Conservation (phyloP, 805 yeast species). For the Saccharomycopsis guyanensis region DNA sequence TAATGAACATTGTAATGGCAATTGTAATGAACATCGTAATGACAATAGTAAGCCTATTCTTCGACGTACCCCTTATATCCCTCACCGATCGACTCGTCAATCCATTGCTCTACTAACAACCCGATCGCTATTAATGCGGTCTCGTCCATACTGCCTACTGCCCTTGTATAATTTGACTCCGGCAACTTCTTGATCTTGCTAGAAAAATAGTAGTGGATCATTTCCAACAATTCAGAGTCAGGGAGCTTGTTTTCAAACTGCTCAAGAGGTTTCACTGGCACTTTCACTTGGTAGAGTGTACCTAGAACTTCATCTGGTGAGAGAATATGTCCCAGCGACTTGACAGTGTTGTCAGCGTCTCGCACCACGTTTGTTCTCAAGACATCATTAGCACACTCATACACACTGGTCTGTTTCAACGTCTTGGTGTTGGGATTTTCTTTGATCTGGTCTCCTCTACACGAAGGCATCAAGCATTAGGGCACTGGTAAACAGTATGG, state of each 20-base stretch:
- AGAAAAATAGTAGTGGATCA: constrained; percentile 17
- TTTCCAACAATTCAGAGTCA: constrained; percentile 10
- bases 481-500: no score
- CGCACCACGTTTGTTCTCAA: not conserved
- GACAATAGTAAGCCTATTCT: no score
- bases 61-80: no score
- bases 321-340: not conserved
- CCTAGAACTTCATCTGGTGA: constrained; percentile 15
- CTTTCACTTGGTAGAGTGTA: not conserved
- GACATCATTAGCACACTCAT: not conserved
- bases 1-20: no score
- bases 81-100: no score
- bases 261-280: constrained; percentile 7
- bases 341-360: not conserved
- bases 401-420: not conserved
- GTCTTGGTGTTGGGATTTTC: not conserved
- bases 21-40: no score
- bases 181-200: not conserved
- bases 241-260: constrained; percentile 4
- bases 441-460: not conserved
- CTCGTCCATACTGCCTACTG: constrained; percentile 13
- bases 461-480: no score
- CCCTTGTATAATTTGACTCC: not conserved
- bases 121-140: constrained; percentile 20
- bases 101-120: constrained; percentile 16